Conservation (phyloP, 306 rosid species). For the Citrullus colocynthis region DNA sequence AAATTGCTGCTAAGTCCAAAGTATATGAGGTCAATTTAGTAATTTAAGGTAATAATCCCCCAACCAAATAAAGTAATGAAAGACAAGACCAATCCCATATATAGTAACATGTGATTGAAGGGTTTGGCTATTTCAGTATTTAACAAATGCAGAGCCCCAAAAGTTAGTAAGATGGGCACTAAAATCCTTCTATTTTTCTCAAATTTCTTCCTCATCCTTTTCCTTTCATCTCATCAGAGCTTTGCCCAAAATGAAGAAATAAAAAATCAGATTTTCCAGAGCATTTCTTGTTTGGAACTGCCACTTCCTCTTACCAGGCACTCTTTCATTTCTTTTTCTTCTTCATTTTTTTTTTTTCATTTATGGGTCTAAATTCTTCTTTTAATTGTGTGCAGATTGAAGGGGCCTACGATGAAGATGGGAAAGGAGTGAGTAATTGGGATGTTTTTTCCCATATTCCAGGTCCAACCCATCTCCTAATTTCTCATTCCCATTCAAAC, state of each 20-base stretch:
- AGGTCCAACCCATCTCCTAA: slow-evolving; percentile 19
- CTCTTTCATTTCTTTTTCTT: background rate
- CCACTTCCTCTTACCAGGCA: slow-evolving; percentile 56
- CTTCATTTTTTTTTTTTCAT: background rate
- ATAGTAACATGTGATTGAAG: too few species aligned
- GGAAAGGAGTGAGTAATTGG: slow-evolving; percentile 46
- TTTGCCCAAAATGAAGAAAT: slow-evolving; percentile 1
- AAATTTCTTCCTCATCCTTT: background rate
- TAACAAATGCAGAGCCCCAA: background rate
- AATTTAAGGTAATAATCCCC: too few species aligned
- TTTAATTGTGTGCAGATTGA: slow-evolving; percentile 6
- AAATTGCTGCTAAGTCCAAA: too few species aligned
- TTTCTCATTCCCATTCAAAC: background rate
- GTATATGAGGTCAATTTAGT: too few species aligned
- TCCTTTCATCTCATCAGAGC: background rate
- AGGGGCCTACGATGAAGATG: slow-evolving; percentile 51
- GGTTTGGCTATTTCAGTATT: too few species aligned
- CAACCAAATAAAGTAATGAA: too few species aligned
- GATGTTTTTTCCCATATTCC: slow-evolving; percentile 38
- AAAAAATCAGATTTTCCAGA: slow-evolving; percentile 32
- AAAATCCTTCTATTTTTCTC: background rate
- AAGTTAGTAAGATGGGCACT: background rate
- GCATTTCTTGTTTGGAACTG: slow-evolving; percentile 40
- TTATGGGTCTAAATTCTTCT: too few species aligned
- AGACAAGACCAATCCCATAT: too few species aligned